Percentiles rank a stretch among this genome's conserved stretches.
Conservation (phyloP, 129 eudicot species). For the Tanacetum coccineum region DNA sequence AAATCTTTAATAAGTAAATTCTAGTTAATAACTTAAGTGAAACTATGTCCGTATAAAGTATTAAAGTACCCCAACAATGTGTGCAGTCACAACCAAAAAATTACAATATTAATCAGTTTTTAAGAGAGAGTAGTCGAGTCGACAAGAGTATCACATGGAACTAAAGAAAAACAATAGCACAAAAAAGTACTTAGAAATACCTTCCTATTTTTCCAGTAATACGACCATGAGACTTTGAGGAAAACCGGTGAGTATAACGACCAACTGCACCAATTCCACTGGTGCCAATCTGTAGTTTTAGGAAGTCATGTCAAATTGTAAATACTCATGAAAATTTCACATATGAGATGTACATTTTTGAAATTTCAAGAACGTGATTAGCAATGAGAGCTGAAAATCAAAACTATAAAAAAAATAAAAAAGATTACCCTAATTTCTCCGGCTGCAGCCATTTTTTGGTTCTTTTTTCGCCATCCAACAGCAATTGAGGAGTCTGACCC, state of each 20-base stretch:
- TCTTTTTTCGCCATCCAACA: constrained; percentile 97
- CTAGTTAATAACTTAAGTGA: too few species aligned
- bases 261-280: constrained; percentile 78
- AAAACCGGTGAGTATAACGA: constrained; percentile 68
- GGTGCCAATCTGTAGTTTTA: constrained; percentile 60
- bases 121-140: too few species aligned
- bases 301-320: constrained; percentile 8
- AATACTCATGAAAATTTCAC: background rate
- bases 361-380: background rate
- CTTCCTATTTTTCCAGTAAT: constrained; percentile 85
- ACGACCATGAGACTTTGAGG: constrained; percentile 90
- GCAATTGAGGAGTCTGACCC: constrained; percentile 76
- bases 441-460: constrained; percentile 70
- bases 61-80: too few species aligned
- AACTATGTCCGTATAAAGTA: too few species aligned
- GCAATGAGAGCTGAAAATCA: background rate
- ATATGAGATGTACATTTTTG: background rate
- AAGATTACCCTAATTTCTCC: constrained; percentile 76
- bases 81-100: too few species aligned
- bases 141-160: too few species aligned
- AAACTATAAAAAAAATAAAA: background rate
- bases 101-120: too few species aligned
- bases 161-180: background rate
- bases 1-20: too few species aligned
- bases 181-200: constrained; percentile 22